Base-by-base conservation (phyloP, 352 stramenopile genomes). In the Aphanomyces astaci region DNA sequence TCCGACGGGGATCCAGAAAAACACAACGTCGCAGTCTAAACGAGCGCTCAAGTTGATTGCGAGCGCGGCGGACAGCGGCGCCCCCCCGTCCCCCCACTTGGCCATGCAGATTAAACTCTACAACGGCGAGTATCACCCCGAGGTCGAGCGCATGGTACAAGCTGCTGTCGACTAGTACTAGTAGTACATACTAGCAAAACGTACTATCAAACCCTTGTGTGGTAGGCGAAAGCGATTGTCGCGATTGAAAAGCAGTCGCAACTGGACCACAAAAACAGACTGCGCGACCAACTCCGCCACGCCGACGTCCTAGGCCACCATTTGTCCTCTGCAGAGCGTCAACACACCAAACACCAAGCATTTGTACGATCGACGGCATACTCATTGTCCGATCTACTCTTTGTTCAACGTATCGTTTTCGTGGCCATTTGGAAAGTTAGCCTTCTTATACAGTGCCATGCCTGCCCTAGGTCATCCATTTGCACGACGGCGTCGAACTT, bases 81-180 rank as follows among this genome's bases (percentile, higher is more conserved):
- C 9, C 13, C 13, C 45, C 9, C 22, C 22, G 19, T n/a, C 59
- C 10, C 59, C 22, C 27, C 28, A 66, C 17, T 17, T 45, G 17
- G 25, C 33, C 9, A 66, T 66, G 40, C 59, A 66, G 54, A 25
- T 54, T 36, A 66, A 66, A 32, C 31, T 66, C 13, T 25, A 28
- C 46, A 52, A 54, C 30, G 46, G 43, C 27, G 39, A 66, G 28
- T 66, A 66, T 17, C n/a, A 25, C n/a, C 59, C n/a, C 4, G 25
- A 2, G 1, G 59, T 43, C 27, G 22, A 54, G 7, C 11, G 4
- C 25, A 22, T 66, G 3, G 59, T 66, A 54, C 15, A 36, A 46
- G n/a, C n/a, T n/a, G n/a, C 39, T 63, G 54, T 25, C 30, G 46
- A 19, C 33, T 63, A 49, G 24, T 9, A 36, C 39, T 46, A 9